Base-by-base conservation (phyloP, 371 early-diverging fungal species). In the Haplosporangium sp. region DNA sequence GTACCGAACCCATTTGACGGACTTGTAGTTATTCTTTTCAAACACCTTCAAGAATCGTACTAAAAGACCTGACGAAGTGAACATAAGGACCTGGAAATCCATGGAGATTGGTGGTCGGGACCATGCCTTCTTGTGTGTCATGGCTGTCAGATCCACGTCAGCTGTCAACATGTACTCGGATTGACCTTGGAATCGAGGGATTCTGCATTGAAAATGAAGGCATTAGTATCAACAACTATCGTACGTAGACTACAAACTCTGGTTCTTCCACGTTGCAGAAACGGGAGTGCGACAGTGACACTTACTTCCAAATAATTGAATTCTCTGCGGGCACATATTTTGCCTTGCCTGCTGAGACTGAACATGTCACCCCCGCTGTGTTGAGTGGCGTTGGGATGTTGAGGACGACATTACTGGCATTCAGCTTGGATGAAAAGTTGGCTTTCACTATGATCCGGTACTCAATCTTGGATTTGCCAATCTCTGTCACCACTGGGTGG, bases 1-100 rank as follows among this genome's bases (percentile, higher is more conserved):
- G 80, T 96, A 96, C 68, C 96, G 83, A n/a, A 96, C 95, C 96
- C 96, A 95, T 80, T 95, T 95, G 46, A 95, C 95, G 70, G 91
- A 92, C 61, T 93, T 90, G 71, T 96, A 96, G 67, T 92, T 92
- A 68, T 91, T 91, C 86, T 94, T 94, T 70, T 96, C 96, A 84
- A 95, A 95, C 37, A 95, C 94, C 82, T 96, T 95, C 56, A 96
- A 74, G 85, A 93, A 96, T 70, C 95, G 86, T 21, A 96, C 96
- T 74, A 94, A 84, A 64, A 95, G 77, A 38, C 95, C 95, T 8
- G 95, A 95, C 11, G 93, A 92, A n/a, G 95, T 94, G 74, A 94
- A 95, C 94, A 94, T 94, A 23, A 93, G 76, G 53, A 92, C 94
- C 71, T 94, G 94, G 71, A 95, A 95, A 64, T 94, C 94, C 91